Evolutionary conservation across 192 early-diverging fungal genomes (phyloP).

Genomic region (Mortierella hygrophila): DNA sequence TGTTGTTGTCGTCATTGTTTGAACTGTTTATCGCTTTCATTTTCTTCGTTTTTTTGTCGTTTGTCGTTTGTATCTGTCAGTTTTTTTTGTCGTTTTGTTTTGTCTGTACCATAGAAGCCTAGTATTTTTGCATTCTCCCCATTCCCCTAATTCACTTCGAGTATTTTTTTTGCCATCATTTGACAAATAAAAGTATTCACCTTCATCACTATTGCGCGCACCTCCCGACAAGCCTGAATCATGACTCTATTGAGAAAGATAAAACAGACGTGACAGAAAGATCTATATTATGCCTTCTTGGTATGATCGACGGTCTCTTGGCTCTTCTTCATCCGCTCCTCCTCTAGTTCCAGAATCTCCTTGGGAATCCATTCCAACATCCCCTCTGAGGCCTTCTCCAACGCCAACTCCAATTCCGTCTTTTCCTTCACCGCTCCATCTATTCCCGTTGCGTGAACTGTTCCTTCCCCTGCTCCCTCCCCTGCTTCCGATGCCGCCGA

Average conservation of each 20-base stretch:
- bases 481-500: not conserved
- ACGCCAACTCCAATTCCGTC: conserved; percentile 53
- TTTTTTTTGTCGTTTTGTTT: not conserved
- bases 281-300: conserved; percentile 10
- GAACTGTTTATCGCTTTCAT: not conserved
- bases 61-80: not conserved
- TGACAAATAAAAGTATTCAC: not conserved
- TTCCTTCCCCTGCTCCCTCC: not conserved
- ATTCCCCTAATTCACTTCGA: not conserved
- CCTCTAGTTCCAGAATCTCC: conserved; percentile 61
- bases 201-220: not conserved
- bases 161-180: not conserved
- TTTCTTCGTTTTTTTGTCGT: not conserved
- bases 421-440: not conserved
- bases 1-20: not conserved
- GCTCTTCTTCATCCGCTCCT: conserved; percentile 48
- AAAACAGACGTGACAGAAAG: not conserved
- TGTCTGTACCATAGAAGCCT: not conserved
- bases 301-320: conserved; percentile 18
- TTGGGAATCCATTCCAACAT: conserved; percentile 69
- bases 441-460: not conserved
- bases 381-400: conserved; percentile 54
- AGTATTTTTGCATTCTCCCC: not conserved
- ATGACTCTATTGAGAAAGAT: not conserved
- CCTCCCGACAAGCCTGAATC: not conserved